phyloP scores from a whole-genome alignment of 75 land plant genomes.

The Pinus taeda region DNA sequence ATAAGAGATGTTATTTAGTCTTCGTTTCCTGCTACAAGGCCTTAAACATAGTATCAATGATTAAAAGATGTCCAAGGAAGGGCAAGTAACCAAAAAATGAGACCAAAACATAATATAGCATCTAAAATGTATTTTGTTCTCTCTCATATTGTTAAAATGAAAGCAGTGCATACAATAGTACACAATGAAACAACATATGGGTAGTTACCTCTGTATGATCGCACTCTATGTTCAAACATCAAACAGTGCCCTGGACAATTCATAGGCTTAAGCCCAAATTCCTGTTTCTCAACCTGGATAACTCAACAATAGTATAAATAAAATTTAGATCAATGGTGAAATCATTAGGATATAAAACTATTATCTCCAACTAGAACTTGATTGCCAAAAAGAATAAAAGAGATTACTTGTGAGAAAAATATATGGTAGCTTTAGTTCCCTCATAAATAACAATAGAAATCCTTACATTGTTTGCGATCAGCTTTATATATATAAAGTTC shows the following conservation, averaged over 20 bases:
- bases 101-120: too few species aligned
- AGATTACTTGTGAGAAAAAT: neutral
- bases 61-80: too few species aligned
- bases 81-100: too few species aligned
- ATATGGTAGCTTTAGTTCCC: neutral
- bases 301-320: constrained; percentile 4
- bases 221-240: constrained; percentile 96
- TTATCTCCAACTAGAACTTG: neutral
- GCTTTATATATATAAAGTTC: too few species aligned
- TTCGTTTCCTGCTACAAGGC: too few species aligned
- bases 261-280: constrained; percentile 99
- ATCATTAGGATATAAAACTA: neutral
- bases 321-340: neutral
- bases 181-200: too few species aligned
- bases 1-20: too few species aligned
- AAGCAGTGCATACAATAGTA: too few species aligned
- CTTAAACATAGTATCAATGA: too few species aligned
- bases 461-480: too few species aligned
- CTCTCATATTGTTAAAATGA: too few species aligned
- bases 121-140: too few species aligned
- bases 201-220: constrained; percentile 91
- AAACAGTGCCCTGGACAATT: constrained; percentile 99
- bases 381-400: neutral
- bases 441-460: neutral
- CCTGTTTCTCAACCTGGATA: constrained; percentile 93